These are phyloP conservation scores for Kandelia obovata DNA, from an alignment of 345 rosid genomes.

Conservation along the genomic window DNA sequence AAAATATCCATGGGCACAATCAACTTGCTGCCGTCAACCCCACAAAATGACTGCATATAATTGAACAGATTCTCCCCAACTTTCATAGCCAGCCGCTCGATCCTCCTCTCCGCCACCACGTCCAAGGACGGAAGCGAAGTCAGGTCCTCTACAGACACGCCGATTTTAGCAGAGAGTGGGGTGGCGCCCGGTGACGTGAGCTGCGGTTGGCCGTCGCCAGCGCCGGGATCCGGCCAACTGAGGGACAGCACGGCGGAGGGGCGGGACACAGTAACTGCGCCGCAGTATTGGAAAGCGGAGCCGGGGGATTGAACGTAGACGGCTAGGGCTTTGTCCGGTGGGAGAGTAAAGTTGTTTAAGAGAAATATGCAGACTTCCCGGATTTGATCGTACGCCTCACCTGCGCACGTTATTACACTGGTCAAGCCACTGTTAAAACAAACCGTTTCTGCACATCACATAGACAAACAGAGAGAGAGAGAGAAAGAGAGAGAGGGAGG, in stretches of 20 bases:
- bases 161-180: constrained; percentile 73
- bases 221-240: constrained; percentile 80
- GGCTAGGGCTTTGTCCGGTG: constrained; percentile 87
- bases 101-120: constrained; percentile 60
- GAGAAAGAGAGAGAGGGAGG: background rate
- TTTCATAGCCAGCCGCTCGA: constrained; percentile 85
- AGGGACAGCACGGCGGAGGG: constrained; percentile 88
- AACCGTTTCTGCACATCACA: too few relatives aligned
- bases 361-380: constrained; percentile 84
- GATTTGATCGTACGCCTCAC: constrained; percentile 80
- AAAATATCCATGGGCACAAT: constrained; percentile 93
- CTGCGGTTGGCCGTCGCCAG: constrained; percentile 56
- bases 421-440: too few relatives aligned
- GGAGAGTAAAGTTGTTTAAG: constrained; percentile 69
- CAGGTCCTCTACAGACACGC: constrained; percentile 75
- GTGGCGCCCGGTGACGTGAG: constrained; percentile 57
- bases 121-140: constrained; percentile 68
- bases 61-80: constrained; percentile 94
- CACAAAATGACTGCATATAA: constrained; percentile 97
- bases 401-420: constrained; percentile 24
- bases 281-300: constrained; percentile 72
- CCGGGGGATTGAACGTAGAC: constrained; percentile 92
- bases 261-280: constrained; percentile 71
- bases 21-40: constrained; percentile 76
- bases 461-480: background rate